Conservation (phyloP, 257 asterid genomes). For the Solanum tarijense region DNA sequence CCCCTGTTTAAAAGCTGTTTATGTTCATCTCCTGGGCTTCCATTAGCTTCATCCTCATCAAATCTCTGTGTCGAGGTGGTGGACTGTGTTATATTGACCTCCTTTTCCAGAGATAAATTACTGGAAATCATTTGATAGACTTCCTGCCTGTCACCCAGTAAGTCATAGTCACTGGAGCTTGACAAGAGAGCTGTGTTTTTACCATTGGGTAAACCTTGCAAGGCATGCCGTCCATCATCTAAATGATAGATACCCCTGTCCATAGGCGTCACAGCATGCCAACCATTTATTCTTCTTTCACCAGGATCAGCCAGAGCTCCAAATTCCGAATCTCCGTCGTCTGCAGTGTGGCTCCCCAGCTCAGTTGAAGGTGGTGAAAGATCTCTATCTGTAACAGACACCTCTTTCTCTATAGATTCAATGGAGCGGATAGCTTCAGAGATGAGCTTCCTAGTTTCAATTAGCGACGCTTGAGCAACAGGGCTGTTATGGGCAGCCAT, state of each 20-base stretch:
- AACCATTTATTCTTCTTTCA: slow-evolving; percentile 36
- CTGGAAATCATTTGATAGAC: slow-evolving; percentile 9
- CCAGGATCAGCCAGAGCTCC: slow-evolving; percentile 5
- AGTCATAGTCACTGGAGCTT: slow-evolving; percentile 5
- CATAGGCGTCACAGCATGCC: slow-evolving; percentile 19
- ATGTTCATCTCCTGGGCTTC: slow-evolving; percentile 8
- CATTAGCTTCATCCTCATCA: slow-evolving; percentile 7
- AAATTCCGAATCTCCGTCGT: slow-evolving; percentile 3
- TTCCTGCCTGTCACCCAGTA: slow-evolving; percentile 14
- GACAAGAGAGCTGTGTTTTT: neutral
- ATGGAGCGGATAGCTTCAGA: slow-evolving; percentile 60
- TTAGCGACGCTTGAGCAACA: slow-evolving; percentile 54
- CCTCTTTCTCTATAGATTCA: slow-evolving; percentile 42
- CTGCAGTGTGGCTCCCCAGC: neutral
- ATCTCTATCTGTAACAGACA: slow-evolving; percentile 4
- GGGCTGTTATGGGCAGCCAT: slow-evolving; percentile 54
- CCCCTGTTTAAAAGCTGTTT: slow-evolving; percentile 8
- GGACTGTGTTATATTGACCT: slow-evolving; percentile 3
- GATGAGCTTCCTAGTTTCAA: slow-evolving; percentile 66
- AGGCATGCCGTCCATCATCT: slow-evolving; percentile 11
- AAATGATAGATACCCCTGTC: slow-evolving; percentile 5
- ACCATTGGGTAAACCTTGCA: slow-evolving; percentile 27
- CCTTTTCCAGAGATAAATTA: slow-evolving; percentile 10
- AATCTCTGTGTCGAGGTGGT: slow-evolving; percentile 6
- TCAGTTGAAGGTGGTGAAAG: slow-evolving; percentile 11